Evolutionary conservation across 2,329 filamentous ascomycete genomes (phyloP).

Genomic region (Tolypocladium pustulatum): DNA sequence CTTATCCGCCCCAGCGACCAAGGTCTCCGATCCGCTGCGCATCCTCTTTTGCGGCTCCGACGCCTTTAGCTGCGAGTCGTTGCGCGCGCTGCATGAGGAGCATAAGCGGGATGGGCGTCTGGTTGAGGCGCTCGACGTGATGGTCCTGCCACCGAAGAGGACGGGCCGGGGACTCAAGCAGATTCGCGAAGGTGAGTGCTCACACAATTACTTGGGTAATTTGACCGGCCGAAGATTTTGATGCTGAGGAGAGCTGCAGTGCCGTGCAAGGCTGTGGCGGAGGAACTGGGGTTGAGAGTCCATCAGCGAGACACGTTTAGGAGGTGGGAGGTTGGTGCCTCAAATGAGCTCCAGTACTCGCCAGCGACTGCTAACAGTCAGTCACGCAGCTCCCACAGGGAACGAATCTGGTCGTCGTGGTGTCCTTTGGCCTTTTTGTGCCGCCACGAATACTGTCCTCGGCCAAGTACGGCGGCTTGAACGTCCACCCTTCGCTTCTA

Average conservation of each 20-base stretch:
- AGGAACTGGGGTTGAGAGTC: conserved; percentile 51
- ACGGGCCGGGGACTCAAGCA: conserved; percentile 63
- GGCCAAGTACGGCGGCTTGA: conserved; percentile 76
- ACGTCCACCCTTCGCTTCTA: conserved; percentile 85
- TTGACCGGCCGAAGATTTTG: neutral
- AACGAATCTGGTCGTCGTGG: conserved; percentile 76
- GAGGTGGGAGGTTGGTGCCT: conserved; percentile 56
- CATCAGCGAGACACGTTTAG: conserved; percentile 76
- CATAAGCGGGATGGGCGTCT: conserved; percentile 37
- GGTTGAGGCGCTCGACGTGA: conserved; percentile 73
- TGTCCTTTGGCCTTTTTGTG: conserved; percentile 89
- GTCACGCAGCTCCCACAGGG: conserved; percentile 39
- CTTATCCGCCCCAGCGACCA: conserved; percentile 7
- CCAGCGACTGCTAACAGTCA: neutral
- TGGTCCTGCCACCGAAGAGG: conserved; percentile 71
- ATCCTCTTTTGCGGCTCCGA: conserved; percentile 96
- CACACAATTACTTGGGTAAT: neutral
- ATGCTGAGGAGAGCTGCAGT: conserved; percentile 33
- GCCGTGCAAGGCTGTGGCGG: conserved; percentile 59
- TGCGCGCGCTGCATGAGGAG: conserved; percentile 58
- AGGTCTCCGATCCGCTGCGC: conserved; percentile 50
- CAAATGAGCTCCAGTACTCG: neutral
- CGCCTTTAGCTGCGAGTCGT: conserved; percentile 70
- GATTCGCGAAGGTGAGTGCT: conserved; percentile 49
- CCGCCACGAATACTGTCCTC: conserved; percentile 61